Evolutionary conservation across 306 rosid species (phyloP).

Genomic region (Acacia crassicarpa): DNA sequence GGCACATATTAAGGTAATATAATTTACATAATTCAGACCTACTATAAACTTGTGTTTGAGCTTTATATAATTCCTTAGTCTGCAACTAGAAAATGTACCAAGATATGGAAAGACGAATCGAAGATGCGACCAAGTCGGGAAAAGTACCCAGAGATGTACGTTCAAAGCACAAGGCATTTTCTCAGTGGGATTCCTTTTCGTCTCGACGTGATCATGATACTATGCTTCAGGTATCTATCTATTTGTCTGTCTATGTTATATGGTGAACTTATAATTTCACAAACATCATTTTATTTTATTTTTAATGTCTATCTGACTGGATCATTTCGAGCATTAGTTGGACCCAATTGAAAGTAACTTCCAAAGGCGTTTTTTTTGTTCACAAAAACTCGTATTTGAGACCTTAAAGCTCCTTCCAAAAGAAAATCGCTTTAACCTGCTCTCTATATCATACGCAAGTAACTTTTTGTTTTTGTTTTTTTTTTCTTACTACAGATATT

Average conservation of each 20-base stretch:
- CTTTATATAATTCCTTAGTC: not conserved
- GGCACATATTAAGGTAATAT: conserved; percentile 43
- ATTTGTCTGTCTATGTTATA: not conserved
- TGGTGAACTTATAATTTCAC: not conserved
- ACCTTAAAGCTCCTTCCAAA: no score
- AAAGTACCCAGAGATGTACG: conserved; percentile 53
- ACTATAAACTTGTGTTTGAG: not conserved
- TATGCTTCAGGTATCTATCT: conserved; percentile 57
- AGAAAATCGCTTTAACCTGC: not conserved
- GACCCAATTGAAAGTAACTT: no score
- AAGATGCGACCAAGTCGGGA: conserved; percentile 45
- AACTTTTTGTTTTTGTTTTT: no score
- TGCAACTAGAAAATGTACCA: conserved; percentile 53
- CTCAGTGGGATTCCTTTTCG: conserved; percentile 56
- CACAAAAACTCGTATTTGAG: no score
- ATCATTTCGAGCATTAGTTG: no score
- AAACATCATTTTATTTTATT: no score
- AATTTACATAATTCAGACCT: not conserved
- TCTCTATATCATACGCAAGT: not conserved
- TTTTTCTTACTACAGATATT: conserved; percentile 45
- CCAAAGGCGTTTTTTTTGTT: no score
- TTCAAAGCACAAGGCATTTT: conserved; percentile 51
- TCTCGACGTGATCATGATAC: conserved; percentile 72
- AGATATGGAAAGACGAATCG: conserved; percentile 64
- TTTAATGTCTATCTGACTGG: no score